A percentile compares a stretch with the other conserved stretches of the same genome.
These are phyloP conservation scores for Zea mays DNA, from an alignment of 176 grass and related monocot genomes.

Conservation along the genomic window Zm-B73-REFERENCE-NAM-5.0 NC_050100.1:17168501-17169000, in stretches of 20 bases:
- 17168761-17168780: conserved; percentile 1
- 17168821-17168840: conserved; percentile 54
- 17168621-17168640: conserved; percentile 34
- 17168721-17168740: conserved; percentile 25
- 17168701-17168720: conserved; percentile 1
- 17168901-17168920: conserved; percentile 56
- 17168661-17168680: not conserved
- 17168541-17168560: not conserved
- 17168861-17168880: conserved; percentile 77
- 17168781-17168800: not conserved
- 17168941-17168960: conserved; percentile 91
- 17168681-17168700: not conserved
- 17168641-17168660: conserved; percentile 1
- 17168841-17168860: conserved; percentile 70
- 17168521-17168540: not conserved
- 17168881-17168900: conserved; percentile 91
- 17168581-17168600: conserved; percentile 19
- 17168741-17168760: conserved; percentile 25
- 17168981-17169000: conserved; percentile 66
- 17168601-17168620: conserved; percentile 10
- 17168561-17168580: not conserved
- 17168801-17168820: conserved; percentile 19
- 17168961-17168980: conserved; percentile 69
- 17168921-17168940: conserved; percentile 61
- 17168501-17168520: too few relatives aligned